Percentiles rank a stretch among this genome's conserved stretches.
Conservation (phyloP, 805 yeast genomes). For the Teunomyces tritomae region DNA sequence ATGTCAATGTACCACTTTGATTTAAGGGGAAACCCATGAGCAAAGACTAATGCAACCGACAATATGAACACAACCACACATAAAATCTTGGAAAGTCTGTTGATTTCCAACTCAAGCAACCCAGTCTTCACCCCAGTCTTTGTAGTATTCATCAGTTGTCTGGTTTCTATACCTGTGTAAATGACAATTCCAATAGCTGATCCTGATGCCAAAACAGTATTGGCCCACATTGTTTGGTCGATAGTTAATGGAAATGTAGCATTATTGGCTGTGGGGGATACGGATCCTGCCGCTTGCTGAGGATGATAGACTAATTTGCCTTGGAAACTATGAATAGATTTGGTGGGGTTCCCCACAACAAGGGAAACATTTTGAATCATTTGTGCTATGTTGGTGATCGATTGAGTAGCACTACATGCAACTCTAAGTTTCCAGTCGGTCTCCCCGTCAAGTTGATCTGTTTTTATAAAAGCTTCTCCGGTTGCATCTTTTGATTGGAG, state of each 20-base stretch:
- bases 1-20: conserved; percentile 85
- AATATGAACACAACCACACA: conserved; percentile 83
- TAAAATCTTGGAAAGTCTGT: conserved; percentile 79
- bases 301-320: conserved; percentile 67
- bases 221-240: conserved; percentile 97
- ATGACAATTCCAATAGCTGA: conserved; percentile 83
- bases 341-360: conserved; percentile 82
- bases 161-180: conserved; percentile 89
- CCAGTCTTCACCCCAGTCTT: conserved; percentile 86
- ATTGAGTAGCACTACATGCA: conserved; percentile 74
- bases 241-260: conserved; percentile 66
- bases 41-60: conserved; percentile 72
- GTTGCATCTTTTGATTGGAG: conserved; percentile 69
- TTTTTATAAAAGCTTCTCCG: conserved; percentile 91
- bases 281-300: conserved; percentile 17
- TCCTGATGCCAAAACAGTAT: conserved; percentile 94
- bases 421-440: conserved; percentile 96
- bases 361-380: conserved; percentile 48
- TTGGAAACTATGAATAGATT: conserved; percentile 74
- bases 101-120: conserved; percentile 85
- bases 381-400: conserved; percentile 43
- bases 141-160: conserved; percentile 93
- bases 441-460: conserved; percentile 98
- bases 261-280: conserved; percentile 23
- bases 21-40: conserved; percentile 65